Evolutionary conservation across 1,139 yeast species (phyloP).

Genomic region (Yamadazyma taylorii): DNA sequence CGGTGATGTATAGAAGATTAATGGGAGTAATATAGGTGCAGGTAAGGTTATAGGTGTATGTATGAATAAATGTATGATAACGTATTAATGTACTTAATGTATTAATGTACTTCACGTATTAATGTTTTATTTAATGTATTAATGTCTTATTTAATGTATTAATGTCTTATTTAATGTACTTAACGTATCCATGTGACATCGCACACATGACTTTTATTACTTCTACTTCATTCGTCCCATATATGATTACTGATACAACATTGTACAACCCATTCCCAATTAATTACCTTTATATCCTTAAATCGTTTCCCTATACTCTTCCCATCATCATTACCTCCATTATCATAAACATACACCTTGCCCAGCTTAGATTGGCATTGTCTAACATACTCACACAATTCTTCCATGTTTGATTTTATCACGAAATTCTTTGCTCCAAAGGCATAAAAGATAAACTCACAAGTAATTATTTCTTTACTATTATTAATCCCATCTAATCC

Average conservation of each 20-base stretch:
- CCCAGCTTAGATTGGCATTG: constrained; percentile 3
- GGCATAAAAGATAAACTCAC: constrained; percentile 47
- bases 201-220: background rate
- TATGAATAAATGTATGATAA: no score
- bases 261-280: constrained; percentile 80
- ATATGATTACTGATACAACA: constrained; percentile 54
- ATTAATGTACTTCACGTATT: no score
- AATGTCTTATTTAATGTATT: background rate
- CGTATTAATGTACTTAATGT: no score
- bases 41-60: no score
- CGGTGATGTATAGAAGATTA: constrained; percentile 42
- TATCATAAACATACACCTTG: constrained; percentile 27
- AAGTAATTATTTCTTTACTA: constrained; percentile 28
- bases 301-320: constrained; percentile 4
- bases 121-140: no score
- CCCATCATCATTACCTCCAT: constrained; percentile 27
- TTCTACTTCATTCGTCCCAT: constrained; percentile 22
- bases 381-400: constrained; percentile 6
- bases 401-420: constrained; percentile 5
- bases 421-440: constrained; percentile 39
- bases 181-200: no score
- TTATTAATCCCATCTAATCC: constrained; percentile 25
- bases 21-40: no score
- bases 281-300: constrained; percentile 19
- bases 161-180: no score